Percentiles rank a stretch among this genome's conserved stretches.
These are phyloP conservation scores for Candida sphagnicola DNA, from an alignment of 805 yeast genomes.

Conservation along the genomic window DNA sequence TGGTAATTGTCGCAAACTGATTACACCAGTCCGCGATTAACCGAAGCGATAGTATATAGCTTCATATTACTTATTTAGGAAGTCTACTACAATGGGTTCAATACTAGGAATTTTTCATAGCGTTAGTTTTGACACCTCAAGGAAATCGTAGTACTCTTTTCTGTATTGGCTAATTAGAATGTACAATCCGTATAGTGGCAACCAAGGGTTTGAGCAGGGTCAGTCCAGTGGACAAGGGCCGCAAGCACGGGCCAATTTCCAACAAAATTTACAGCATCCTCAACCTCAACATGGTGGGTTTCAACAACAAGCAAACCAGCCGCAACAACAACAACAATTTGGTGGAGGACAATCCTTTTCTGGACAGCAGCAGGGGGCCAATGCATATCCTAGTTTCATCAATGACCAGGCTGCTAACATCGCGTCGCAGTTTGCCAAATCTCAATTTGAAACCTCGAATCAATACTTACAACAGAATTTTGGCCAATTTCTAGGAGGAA, in stretches of 20 bases:
- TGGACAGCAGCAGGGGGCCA: constrained; percentile 8
- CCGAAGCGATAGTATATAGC: too few relatives aligned
- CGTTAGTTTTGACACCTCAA: too few relatives aligned
- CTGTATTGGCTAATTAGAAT: too few relatives aligned
- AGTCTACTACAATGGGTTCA: too few relatives aligned
- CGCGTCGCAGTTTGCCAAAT: constrained; percentile 85
- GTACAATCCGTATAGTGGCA: constrained; percentile 39
- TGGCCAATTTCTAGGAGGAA: constrained; percentile 45
- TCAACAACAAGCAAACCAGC: constrained; percentile 14
- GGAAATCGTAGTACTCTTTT: too few relatives aligned
- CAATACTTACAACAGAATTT: constrained; percentile 74
- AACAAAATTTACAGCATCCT: constrained; percentile 22
- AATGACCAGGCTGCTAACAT: constrained; percentile 77
- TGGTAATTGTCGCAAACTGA: too few relatives aligned
- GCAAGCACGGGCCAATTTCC: too few relatives aligned
- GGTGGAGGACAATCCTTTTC: constrained; percentile 20
- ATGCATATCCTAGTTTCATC: constrained; percentile 41
- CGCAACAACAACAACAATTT: constrained; percentile 16
- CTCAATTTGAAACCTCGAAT: constrained; percentile 78
- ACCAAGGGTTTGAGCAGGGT: constrained; percentile 14
- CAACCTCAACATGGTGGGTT: constrained; percentile 12
- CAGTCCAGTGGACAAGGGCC: constrained; percentile 36
- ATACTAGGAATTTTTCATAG: too few relatives aligned
- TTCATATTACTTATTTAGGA: background rate
- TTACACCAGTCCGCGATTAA: too few relatives aligned